A percentile compares a stretch with the other conserved stretches of the same genome.
Evolutionary conservation across 208 protist genomes (phyloP).

Genomic region (Crithidia sp.): DNA sequence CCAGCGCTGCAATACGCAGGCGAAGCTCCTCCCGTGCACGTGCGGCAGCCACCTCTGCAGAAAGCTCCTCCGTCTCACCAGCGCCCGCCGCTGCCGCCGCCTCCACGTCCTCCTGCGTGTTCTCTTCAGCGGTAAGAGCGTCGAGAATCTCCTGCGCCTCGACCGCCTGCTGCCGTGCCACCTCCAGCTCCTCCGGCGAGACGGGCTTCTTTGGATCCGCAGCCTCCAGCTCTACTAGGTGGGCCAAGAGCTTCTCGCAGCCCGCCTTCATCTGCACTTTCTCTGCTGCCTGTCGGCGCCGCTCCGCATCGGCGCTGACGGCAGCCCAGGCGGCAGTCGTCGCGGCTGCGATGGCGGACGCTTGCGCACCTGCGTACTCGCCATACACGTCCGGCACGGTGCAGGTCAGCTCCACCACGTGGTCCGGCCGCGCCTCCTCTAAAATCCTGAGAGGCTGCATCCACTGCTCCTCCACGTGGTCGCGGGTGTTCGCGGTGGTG

Average conservation of each 20-base stretch:
- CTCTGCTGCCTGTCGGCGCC: conserved; percentile 28
- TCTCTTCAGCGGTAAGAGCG: conserved; percentile 31
- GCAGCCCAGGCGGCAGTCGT: conserved; percentile 13
- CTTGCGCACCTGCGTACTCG: conserved; percentile 21
- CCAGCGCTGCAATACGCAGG: conserved; percentile 27
- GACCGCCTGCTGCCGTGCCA: conserved; percentile 34
- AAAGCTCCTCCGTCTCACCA: background rate
- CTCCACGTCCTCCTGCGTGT: conserved; percentile 19
- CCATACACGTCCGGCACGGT: conserved; percentile 43
- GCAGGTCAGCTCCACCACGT: conserved; percentile 67
- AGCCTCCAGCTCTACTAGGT: conserved; percentile 39
- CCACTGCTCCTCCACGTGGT: conserved; percentile 43
- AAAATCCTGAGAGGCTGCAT: conserved; percentile 35
- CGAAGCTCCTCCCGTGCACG: conserved; percentile 13
- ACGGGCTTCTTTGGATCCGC: conserved; percentile 23
- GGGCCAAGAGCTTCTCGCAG: conserved; percentile 36
- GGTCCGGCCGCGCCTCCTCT: conserved; percentile 42
- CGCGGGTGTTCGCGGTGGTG: conserved; percentile 14
- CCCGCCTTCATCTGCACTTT: conserved; percentile 38
- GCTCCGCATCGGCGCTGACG: conserved; percentile 14
- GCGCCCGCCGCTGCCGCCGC: background rate
- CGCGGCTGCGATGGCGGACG: conserved; percentile 4
- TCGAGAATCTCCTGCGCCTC: conserved; percentile 53
- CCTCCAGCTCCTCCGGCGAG: conserved; percentile 47
- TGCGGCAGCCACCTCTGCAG: background rate